phyloP scores from a whole-genome alignment of 2,329 filamentous ascomycete species.

The Verticillium alfalfae region DNA sequence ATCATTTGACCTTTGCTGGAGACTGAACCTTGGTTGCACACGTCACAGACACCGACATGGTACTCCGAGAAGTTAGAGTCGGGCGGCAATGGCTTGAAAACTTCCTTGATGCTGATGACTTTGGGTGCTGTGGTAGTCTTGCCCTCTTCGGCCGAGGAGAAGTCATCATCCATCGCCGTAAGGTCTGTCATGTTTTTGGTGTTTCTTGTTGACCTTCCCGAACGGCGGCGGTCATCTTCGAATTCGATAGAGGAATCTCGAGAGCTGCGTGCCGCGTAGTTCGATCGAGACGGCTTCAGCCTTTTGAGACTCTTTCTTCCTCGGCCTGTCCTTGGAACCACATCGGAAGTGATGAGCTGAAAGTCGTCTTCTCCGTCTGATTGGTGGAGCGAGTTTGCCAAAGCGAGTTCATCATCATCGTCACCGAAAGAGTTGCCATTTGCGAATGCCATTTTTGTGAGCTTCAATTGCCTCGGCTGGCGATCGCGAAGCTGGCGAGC shows the following conservation, averaged over 20 bases:
- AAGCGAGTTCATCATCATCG: slow-evolving; percentile 23
- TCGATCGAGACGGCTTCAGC: slow-evolving; percentile 12
- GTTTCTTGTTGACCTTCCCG: slow-evolving; percentile 38
- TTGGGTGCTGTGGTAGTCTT: slow-evolving; percentile 41
- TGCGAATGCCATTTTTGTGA: slow-evolving; percentile 18
- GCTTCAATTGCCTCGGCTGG: slow-evolving; percentile 15
- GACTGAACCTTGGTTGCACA: slow-evolving; percentile 55
- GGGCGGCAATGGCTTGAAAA: slow-evolving; percentile 58
- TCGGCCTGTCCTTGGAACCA: slow-evolving; percentile 12
- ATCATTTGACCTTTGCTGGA: slow-evolving; percentile 65
- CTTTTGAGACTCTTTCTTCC: slow-evolving; percentile 12
- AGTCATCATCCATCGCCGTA: slow-evolving; percentile 54
- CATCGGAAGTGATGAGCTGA: slow-evolving; percentile 29
- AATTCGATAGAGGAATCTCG: slow-evolving; percentile 46
- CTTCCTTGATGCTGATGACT: slow-evolving; percentile 63
- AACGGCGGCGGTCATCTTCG: slow-evolving; percentile 40
- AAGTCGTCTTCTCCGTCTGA: slow-evolving; percentile 29
- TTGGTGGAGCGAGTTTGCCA: slow-evolving; percentile 11
- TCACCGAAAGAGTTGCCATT: slow-evolving; percentile 9
- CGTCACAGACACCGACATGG: slow-evolving; percentile 68
- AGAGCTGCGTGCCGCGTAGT: slow-evolving; percentile 14
- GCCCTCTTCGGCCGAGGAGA: slow-evolving; percentile 43
- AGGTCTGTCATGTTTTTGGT: slow-evolving; percentile 43
- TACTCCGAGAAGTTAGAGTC: slow-evolving; percentile 62
- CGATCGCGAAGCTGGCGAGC: slow-evolving; percentile 11